Conservation (phyloP, 495 filamentous ascomycete species). For the Penicillium samsonianum region DNA sequence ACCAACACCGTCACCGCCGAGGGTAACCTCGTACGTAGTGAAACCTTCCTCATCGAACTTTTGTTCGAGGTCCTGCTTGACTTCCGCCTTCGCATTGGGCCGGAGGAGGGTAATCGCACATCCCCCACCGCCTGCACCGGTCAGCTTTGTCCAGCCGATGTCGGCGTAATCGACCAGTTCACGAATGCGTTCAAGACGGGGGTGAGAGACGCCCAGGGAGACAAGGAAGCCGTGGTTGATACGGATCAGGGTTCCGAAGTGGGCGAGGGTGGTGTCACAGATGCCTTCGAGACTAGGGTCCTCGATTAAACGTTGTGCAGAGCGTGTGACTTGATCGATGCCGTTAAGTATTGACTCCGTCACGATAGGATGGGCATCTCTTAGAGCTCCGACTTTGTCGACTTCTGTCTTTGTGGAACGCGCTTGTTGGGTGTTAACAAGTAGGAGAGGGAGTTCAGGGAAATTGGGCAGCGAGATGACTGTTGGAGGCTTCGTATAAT, state of each 20-base stretch:
- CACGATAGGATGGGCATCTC: constrained; percentile 66
- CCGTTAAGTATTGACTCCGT: constrained; percentile 76
- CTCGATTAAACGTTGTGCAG: constrained; percentile 69
- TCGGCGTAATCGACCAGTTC: constrained; percentile 86
- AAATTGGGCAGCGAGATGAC: constrained; percentile 82
- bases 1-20: constrained; percentile 90
- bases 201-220: constrained; percentile 89
- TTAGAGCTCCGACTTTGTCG: constrained; percentile 76
- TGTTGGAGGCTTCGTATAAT: constrained; percentile 72
- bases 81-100: constrained; percentile 55
- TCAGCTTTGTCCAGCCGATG: constrained; percentile 97
- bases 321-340: constrained; percentile 77
- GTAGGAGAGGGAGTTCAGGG: constrained; percentile 82
- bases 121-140: constrained; percentile 91
- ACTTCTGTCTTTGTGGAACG: constrained; percentile 84
- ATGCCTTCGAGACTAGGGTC: constrained; percentile 61
- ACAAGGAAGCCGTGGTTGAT: constrained; percentile 92
- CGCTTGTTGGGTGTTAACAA: constrained; percentile 82
- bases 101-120: constrained; percentile 90
- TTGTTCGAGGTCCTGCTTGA: constrained; percentile 59
- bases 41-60: constrained; percentile 76
- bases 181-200: constrained; percentile 84
- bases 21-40: constrained; percentile 77
- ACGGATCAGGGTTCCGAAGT: constrained; percentile 81
- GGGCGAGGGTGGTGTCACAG: constrained; percentile 58